Evolutionary conservation across 2,329 filamentous ascomycete species (phyloP).

Genomic region (Colletotrichum salicis): DNA sequence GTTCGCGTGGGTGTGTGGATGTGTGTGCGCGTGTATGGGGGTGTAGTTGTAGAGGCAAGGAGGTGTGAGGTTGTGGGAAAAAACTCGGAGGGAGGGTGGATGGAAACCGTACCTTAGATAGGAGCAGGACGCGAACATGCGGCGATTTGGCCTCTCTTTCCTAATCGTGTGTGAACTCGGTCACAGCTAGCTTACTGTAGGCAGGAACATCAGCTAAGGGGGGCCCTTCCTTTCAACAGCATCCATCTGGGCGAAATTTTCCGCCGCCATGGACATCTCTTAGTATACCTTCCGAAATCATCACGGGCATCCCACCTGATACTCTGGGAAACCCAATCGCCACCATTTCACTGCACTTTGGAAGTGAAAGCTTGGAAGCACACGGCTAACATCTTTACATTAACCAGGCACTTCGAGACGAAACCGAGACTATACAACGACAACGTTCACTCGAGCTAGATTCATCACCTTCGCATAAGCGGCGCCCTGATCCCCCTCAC

Average conservation of each 20-base stretch:
- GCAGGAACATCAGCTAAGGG: neutral
- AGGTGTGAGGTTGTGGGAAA: neutral
- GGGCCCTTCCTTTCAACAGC: neutral
- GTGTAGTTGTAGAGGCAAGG: neutral
- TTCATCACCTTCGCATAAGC: slow-evolving; percentile 8
- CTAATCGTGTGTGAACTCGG: neutral
- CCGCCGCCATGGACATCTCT: neutral
- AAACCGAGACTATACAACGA: neutral
- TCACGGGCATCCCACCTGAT: no score
- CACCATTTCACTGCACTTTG: neutral
- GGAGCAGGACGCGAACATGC: neutral
- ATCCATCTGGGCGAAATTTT: neutral
- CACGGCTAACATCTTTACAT: neutral
- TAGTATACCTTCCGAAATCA: neutral
- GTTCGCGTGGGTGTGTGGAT: no score
- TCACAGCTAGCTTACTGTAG: neutral
- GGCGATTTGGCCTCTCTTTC: neutral
- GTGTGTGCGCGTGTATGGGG: no score
- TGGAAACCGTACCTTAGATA: neutral
- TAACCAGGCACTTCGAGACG: neutral
- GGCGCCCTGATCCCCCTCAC: neutral
- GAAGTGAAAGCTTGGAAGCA: neutral
- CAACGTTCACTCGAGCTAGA: neutral
- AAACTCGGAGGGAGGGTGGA: neutral
- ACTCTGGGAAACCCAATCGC: neutral